Conservation (phyloP, 106 monocot species). For the Dendrobium catenatum region DNA sequence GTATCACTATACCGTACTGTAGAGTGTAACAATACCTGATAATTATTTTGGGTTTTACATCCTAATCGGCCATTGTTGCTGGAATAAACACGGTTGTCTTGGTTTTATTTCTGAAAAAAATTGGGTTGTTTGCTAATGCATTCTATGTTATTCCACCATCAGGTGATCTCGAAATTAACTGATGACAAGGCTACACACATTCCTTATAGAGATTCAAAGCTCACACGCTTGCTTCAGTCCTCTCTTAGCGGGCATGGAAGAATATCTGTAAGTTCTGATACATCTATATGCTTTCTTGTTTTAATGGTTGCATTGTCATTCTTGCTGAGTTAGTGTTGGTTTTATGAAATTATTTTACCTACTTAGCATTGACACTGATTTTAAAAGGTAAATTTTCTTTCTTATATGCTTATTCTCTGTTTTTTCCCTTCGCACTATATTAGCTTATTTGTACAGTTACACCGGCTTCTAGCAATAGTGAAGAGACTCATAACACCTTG, state of each 20-base stretch:
- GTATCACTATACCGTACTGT: too few species aligned
- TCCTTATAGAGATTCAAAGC: slow-evolving; percentile 97
- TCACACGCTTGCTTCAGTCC: slow-evolving; percentile 88
- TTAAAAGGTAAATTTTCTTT: background rate
- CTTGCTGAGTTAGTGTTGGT: background rate
- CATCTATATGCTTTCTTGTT: background rate
- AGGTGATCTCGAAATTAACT: slow-evolving; percentile 95
- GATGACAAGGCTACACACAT: slow-evolving; percentile 86
- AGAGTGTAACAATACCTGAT: too few species aligned
- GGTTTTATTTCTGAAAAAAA: background rate
- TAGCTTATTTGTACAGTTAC: slow-evolving; percentile 97
- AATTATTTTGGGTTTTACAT: too few species aligned
- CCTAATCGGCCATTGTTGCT: background rate
- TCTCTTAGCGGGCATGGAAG: slow-evolving; percentile 98
- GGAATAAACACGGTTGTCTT: background rate
- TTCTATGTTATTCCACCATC: background rate
- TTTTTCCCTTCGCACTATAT: slow-evolving; percentile 10
- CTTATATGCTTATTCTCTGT: background rate
- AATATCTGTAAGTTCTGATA: slow-evolving; percentile 64
- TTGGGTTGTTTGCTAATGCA: background rate
- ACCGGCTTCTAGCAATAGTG: slow-evolving; percentile 92
- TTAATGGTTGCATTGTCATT: background rate
- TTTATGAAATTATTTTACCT: background rate
- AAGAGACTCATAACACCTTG: slow-evolving; percentile 96
- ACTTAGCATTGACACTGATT: background rate